Percentiles rank a stretch among this genome's conserved stretches.
Conservation (phyloP, 2,329 filamentous ascomycete species). For the Magnaporthales sp. region DNA sequence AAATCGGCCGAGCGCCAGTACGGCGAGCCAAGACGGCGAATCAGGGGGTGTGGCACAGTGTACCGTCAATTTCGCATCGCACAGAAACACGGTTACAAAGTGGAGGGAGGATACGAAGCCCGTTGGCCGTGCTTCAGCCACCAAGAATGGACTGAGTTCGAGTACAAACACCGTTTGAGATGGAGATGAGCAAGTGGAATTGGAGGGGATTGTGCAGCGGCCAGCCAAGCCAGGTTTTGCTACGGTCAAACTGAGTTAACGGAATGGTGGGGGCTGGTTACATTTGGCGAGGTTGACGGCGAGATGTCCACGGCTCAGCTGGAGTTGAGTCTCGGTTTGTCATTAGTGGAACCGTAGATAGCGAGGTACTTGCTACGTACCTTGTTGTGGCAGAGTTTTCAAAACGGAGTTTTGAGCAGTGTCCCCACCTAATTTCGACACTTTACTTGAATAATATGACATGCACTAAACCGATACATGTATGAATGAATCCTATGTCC, state of each 20-base stretch:
- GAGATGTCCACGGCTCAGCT: background rate
- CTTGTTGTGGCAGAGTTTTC: background rate
- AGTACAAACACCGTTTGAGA: background rate
- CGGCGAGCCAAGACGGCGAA: background rate
- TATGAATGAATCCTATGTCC: background rate
- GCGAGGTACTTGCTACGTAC: background rate
- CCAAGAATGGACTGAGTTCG: background rate
- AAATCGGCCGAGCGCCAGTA: background rate
- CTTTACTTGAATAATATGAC: background rate
- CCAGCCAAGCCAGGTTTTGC: background rate
- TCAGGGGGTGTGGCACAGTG: background rate
- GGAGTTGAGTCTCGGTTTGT: background rate
- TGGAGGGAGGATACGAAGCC: background rate
- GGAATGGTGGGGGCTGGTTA: background rate
- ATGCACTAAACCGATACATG: background rate
- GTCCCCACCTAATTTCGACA: background rate
- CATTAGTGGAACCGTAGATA: background rate
- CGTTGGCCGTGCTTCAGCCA: background rate
- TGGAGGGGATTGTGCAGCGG: background rate
- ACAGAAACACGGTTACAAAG: background rate
- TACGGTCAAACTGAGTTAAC: background rate
- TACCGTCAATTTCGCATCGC: background rate
- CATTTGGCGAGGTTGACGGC: background rate
- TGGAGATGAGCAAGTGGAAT: background rate
- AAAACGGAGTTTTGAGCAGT: background rate